phyloP scores from a whole-genome alignment of 1,284 basidiomycete species.

The Coniferiporia sulphurascens region DNA sequence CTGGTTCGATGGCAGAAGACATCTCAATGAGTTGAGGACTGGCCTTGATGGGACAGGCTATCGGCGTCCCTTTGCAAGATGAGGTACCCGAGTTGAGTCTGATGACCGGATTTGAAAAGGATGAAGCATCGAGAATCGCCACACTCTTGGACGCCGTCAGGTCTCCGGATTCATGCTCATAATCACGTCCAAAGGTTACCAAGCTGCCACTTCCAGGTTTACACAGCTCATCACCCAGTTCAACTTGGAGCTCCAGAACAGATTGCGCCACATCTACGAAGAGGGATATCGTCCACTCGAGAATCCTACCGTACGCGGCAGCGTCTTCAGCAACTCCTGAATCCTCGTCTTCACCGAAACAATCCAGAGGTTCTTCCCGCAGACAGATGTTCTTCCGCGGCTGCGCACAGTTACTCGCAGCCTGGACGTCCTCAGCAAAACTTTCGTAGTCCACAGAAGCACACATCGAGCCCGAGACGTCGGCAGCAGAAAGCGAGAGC shows the following conservation, averaged over 20 bases:
- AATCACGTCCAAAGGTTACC: background rate
- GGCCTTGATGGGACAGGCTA: background rate
- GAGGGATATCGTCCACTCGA: conserved; percentile 14
- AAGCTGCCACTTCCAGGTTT: background rate
- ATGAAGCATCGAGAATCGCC: background rate
- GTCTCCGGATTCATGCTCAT: background rate
- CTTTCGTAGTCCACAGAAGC: background rate
- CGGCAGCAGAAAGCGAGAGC: background rate
- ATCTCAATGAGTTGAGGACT: background rate
- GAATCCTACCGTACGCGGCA: conserved; percentile 1
- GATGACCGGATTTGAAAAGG: background rate
- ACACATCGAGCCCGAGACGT: background rate
- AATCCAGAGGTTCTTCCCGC: background rate
- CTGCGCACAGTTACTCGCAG: background rate
- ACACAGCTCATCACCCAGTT: background rate
- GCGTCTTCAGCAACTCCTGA: background rate
- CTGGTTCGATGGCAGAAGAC: conserved; percentile 3
- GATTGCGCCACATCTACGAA: conserved; percentile 13
- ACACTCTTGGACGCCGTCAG: background rate
- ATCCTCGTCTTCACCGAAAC: background rate
- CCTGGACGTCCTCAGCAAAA: background rate
- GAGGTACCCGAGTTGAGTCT: background rate
- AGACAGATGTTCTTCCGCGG: no score
- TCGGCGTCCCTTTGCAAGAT: background rate
- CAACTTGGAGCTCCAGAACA: background rate